These are phyloP conservation scores for Neopestalotiopsis sp. DNA, from an alignment of 2,329 filamentous ascomycete species.

Conservation along the genomic window DNA sequence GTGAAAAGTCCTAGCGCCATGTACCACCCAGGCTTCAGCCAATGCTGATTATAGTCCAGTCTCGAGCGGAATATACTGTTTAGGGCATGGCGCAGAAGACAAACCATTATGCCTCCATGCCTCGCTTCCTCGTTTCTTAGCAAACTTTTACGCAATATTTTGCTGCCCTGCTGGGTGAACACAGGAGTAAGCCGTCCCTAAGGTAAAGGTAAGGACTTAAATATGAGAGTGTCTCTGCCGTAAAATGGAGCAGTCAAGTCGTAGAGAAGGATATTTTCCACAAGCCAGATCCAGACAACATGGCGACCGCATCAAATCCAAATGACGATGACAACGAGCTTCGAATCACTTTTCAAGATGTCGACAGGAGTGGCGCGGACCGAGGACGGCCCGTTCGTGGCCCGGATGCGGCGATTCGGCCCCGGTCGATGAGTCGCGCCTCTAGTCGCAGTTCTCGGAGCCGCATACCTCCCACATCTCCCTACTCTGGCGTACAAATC, in stretches of 20 bases:
- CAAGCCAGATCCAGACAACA: background rate
- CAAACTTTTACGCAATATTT: background rate
- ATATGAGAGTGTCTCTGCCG: background rate
- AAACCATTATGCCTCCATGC: background rate
- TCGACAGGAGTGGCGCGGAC: background rate
- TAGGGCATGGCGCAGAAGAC: no score
- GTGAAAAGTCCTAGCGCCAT: no score
- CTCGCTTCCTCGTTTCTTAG: background rate
- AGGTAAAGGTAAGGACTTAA: background rate
- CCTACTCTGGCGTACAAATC: constrained; percentile 44
- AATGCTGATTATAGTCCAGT: no score
- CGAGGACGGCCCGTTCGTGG: background rate
- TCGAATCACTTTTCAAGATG: constrained; percentile 17
- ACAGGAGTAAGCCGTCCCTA: background rate
- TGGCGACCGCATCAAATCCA: background rate
- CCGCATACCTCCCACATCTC: constrained; percentile 31
- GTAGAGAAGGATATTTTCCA: background rate
- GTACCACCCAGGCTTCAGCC: no score
- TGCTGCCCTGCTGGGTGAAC: background rate
- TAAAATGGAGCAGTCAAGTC: background rate
- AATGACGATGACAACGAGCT: background rate
- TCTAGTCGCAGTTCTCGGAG: constrained; percentile 26
- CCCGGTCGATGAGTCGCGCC: constrained; percentile 30
- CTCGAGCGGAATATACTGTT: no score
- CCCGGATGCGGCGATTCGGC: background rate